phyloP scores from a whole-genome alignment of 2,329 filamentous ascomycete genomes.

The Hirsutella minnesotensis region DNA sequence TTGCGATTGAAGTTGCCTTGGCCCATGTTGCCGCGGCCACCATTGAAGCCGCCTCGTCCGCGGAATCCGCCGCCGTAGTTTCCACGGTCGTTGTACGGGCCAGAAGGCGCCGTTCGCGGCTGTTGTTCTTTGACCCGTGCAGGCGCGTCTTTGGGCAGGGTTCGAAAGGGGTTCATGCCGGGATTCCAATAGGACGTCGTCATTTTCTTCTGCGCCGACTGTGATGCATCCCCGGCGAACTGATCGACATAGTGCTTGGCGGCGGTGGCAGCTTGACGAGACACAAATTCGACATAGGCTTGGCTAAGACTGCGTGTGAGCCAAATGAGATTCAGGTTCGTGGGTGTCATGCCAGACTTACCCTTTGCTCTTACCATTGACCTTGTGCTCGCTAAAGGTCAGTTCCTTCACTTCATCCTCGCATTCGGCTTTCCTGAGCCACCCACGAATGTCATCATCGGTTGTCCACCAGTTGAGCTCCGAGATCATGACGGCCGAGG shows the following conservation, averaged over 20 bases:
- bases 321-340: no score
- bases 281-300: slow-evolving; percentile 76
- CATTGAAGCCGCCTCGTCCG: slow-evolving; percentile 36
- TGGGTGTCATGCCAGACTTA: no score
- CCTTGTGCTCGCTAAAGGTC: slow-evolving; percentile 96
- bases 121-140: slow-evolving; percentile 43
- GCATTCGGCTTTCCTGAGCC: slow-evolving; percentile 65
- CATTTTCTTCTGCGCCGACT: slow-evolving; percentile 55
- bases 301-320: slow-evolving; percentile 29
- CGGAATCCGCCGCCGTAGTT: slow-evolving; percentile 37
- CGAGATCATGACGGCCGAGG: slow-evolving; percentile 68
- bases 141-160: slow-evolving; percentile 78
- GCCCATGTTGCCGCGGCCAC: slow-evolving; percentile 35
- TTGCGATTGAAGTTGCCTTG: slow-evolving; percentile 31
- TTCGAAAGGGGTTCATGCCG: slow-evolving; percentile 77
- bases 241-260: slow-evolving; percentile 72
- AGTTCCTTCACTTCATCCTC: slow-evolving; percentile 84
- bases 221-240: slow-evolving; percentile 37
- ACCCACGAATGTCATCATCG: slow-evolving; percentile 87
- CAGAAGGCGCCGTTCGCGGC: slow-evolving; percentile 39
- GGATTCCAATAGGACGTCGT: slow-evolving; percentile 65
- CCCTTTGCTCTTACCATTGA: slow-evolving; percentile 98
- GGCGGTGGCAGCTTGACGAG: slow-evolving; percentile 74
- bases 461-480: slow-evolving; percentile 96
- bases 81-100: slow-evolving; percentile 34